Conservation (phyloP, 2,329 filamentous ascomycete species). For the Phaeosphaeria sp. region DNA sequence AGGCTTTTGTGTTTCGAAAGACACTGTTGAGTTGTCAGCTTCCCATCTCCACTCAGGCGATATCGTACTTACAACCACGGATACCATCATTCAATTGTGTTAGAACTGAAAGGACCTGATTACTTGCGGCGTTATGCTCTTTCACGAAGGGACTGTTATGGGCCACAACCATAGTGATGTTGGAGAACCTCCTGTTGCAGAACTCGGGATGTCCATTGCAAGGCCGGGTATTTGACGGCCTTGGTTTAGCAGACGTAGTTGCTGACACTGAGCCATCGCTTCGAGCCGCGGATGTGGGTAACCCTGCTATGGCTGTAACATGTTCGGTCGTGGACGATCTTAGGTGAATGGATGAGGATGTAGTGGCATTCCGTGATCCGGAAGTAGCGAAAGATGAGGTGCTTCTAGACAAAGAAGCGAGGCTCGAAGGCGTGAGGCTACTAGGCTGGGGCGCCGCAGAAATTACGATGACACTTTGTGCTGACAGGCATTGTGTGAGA, state of each 20-base stretch:
- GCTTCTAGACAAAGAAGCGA: not conserved
- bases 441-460: slow-evolving; percentile 15
- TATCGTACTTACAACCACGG: slow-evolving; percentile 37
- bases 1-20: slow-evolving; percentile 64
- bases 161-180: slow-evolving; percentile 44
- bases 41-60: no score
- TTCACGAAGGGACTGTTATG: slow-evolving; percentile 46
- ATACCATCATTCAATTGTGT: slow-evolving; percentile 45
- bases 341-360: slow-evolving; percentile 11
- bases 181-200: slow-evolving; percentile 41
- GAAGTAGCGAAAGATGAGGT: slow-evolving; percentile 7
- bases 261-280: slow-evolving; percentile 14
- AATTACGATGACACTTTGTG: slow-evolving; percentile 17
- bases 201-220: slow-evolving; percentile 47
- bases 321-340: slow-evolving; percentile 11
- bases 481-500: slow-evolving; percentile 11
- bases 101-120: slow-evolving; percentile 36
- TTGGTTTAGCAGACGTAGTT: slow-evolving; percentile 14
- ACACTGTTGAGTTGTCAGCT: slow-evolving; percentile 51
- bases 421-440: slow-evolving; percentile 4
- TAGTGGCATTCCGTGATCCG: slow-evolving; percentile 17
- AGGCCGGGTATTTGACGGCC: slow-evolving; percentile 33
- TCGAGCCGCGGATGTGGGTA: slow-evolving; percentile 9
- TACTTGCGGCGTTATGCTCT: slow-evolving; percentile 40
- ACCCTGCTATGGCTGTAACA: slow-evolving; percentile 28